Base-by-base conservation (phyloP, 495 filamentous ascomycete species). In the Lichina pygmaea region DNA sequence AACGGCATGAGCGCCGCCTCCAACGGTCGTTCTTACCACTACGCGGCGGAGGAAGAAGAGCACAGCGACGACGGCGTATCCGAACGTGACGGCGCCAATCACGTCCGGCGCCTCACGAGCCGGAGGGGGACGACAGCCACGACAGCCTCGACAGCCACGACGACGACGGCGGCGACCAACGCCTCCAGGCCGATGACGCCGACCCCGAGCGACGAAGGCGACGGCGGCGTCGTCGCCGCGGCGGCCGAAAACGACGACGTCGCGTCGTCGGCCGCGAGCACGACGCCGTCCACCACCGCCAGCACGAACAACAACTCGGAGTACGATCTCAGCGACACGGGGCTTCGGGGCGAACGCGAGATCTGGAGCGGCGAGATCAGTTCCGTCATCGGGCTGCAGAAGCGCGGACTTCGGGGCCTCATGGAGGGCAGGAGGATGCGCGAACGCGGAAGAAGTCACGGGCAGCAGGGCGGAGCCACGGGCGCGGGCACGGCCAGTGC, bases 341-440 rank as follows among this genome's bases (percentile, higher is more conserved):
- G 44, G 6, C n/a, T 33, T 33, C 11, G 8, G 38, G 49, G 42
- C 16, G 49, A 55, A 33, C 17, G 50, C 6, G 79, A 84, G 52
- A 65, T 86, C 16, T 93, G 86, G 86, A 68, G 64, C 10, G 78
- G 86, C 10, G 77, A 86, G 54, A 52, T 93, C 31, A 92, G 83
- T 58, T 81, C 81, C 44, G 86, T 94, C n/a, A 91, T 97, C 47
- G 89, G 89, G 0, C 53, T 97, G 47, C 89, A 97, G 65, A 97
- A 95, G 63, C 66, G 89, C 34, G 89, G 89, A 0, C 55, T 97
- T 46, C 71, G 86, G 42, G 89, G 89, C 0, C 58, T 97, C 55
- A 93, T 95, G 89, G 89, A 97, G 60, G 89, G 89, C 11, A 65
- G 89, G 34, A 67, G 86, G 45, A 73, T 93, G 64, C 64, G 89